These are phyloP conservation scores for Mycocentrospora acerina DNA, from an alignment of 2,329 filamentous ascomycete genomes.

Conservation along the genomic window DNA sequence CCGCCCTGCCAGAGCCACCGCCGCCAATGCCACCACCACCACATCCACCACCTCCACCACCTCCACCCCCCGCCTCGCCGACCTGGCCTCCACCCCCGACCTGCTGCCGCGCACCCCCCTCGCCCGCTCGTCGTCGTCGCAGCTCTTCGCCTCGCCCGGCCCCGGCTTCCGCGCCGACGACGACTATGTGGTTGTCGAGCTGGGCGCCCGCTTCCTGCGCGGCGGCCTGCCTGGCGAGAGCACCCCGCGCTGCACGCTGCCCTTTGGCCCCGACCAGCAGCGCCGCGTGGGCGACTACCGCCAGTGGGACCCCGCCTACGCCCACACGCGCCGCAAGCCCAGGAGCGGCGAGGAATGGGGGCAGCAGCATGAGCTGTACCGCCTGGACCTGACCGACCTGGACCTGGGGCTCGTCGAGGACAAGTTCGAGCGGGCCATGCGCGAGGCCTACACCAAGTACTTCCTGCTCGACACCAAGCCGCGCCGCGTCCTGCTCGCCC, in stretches of 20 bases:
- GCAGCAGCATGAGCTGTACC: slow-evolving; percentile 72
- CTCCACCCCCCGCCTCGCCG: slow-evolving; percentile 36
- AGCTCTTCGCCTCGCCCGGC: slow-evolving; percentile 60
- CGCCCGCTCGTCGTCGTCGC: slow-evolving; percentile 62
- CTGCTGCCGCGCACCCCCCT: slow-evolving; percentile 45
- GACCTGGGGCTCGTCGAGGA: slow-evolving; percentile 83
- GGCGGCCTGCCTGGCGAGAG: slow-evolving; percentile 87
- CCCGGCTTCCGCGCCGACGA: slow-evolving; percentile 63
- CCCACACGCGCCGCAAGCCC: slow-evolving; percentile 51
- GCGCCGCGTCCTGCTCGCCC: slow-evolving; percentile 70
- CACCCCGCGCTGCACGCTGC: slow-evolving; percentile 67
- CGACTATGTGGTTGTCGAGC: slow-evolving; percentile 82
- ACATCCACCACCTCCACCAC: too few relatives aligned
- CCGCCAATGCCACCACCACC: too few relatives aligned
- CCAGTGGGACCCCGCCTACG: slow-evolving; percentile 62
- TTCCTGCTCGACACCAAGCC: slow-evolving; percentile 71
- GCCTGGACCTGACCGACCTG: slow-evolving; percentile 68
- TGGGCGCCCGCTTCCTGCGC: slow-evolving; percentile 76
- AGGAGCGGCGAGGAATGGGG: slow-evolving; percentile 60
- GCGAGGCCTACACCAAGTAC: slow-evolving; percentile 80
- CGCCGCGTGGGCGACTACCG: slow-evolving; percentile 80
- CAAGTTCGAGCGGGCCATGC: slow-evolving; percentile 78
- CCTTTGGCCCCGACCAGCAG: slow-evolving; percentile 74
- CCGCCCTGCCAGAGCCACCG: slow-evolving; percentile 33
- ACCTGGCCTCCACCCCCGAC: slow-evolving; percentile 40